These are phyloP conservation scores for Gloeophyllum trabeum DNA, from an alignment of 768 basidiomycete species.

Conservation along the genomic window DNA sequence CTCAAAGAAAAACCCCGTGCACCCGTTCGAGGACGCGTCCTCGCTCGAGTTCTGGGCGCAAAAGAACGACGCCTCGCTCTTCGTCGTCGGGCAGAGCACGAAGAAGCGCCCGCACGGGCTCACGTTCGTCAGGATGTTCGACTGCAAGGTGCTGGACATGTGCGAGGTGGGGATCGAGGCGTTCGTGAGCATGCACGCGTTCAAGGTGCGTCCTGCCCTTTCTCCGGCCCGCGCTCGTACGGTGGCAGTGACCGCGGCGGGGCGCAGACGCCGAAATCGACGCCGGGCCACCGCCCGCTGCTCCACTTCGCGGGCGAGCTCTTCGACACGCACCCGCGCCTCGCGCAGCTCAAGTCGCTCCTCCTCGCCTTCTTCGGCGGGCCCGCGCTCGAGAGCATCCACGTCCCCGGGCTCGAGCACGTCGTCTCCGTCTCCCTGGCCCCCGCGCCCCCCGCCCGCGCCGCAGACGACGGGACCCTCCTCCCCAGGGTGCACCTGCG, in stretches of 20 bases:
- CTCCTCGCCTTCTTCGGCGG: constrained; percentile 88
- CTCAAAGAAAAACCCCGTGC: constrained; percentile 84
- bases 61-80: constrained; percentile 93
- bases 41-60: constrained; percentile 87
- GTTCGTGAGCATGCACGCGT: constrained; percentile 67
- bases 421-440: constrained; percentile 75
- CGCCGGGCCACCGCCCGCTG: constrained; percentile 81
- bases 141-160: constrained; percentile 85
- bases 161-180: constrained; percentile 84
- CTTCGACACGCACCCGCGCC: constrained; percentile 91
- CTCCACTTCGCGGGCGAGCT: constrained; percentile 95
- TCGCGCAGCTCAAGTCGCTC: constrained; percentile 84
- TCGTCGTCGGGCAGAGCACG: constrained; percentile 81
- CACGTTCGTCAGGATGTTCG: constrained; percentile 79
- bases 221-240: neutral
- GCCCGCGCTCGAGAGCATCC: constrained; percentile 74
- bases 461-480: constrained; percentile 23
- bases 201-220: constrained; percentile 53
- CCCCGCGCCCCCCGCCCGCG: constrained; percentile 48
- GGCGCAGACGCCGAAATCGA: constrained; percentile 72
- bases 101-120: constrained; percentile 92
- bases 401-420: constrained; percentile 75
- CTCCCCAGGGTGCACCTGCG: constrained; percentile 86
- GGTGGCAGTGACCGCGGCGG: too few relatives aligned
- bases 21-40: constrained; percentile 78